phyloP scores from a whole-genome alignment of 2,329 filamentous ascomycete genomes.

The Boeremia exigua region DNA sequence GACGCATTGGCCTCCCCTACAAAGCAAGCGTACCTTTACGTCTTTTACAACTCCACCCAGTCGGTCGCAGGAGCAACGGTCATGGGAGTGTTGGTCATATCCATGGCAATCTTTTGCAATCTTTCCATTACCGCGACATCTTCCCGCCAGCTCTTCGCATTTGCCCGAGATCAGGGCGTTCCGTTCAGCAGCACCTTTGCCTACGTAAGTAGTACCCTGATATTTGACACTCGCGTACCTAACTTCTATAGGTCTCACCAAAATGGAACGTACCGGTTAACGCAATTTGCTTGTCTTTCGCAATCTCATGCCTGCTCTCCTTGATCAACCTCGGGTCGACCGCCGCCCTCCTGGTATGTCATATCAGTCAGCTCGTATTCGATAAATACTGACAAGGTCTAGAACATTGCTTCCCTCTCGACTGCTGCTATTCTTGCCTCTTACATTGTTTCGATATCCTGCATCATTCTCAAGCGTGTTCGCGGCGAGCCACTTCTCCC shows the following conservation, averaged over 20 bases:
- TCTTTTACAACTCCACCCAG: not conserved
- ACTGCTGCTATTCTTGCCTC: slow-evolving; percentile 32
- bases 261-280: slow-evolving; percentile 50
- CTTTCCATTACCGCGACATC: slow-evolving; percentile 33
- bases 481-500: slow-evolving; percentile 51
- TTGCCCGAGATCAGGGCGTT: slow-evolving; percentile 39
- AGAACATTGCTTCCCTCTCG: slow-evolving; percentile 33
- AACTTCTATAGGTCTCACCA: slow-evolving; percentile 4
- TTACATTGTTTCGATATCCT: slow-evolving; percentile 53
- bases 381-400: slow-evolving; percentile 15
- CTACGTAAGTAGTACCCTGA: slow-evolving; percentile 7
- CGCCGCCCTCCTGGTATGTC: not conserved
- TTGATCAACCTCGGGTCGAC: not conserved
- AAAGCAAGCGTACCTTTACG: not conserved
- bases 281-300: slow-evolving; percentile 48
- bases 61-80: slow-evolving; percentile 24
- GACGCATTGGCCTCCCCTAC: not conserved
- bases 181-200: slow-evolving; percentile 17
- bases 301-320: not conserved
- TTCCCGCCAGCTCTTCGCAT: slow-evolving; percentile 43
- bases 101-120: slow-evolving; percentile 34
- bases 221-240: not conserved
- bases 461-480: slow-evolving; percentile 54
- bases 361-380: slow-evolving; percentile 45
- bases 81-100: slow-evolving; percentile 31